Base-by-base conservation (phyloP, 768 basidiomycete species). In the Gloeopeniophorella convolvens region DNA sequence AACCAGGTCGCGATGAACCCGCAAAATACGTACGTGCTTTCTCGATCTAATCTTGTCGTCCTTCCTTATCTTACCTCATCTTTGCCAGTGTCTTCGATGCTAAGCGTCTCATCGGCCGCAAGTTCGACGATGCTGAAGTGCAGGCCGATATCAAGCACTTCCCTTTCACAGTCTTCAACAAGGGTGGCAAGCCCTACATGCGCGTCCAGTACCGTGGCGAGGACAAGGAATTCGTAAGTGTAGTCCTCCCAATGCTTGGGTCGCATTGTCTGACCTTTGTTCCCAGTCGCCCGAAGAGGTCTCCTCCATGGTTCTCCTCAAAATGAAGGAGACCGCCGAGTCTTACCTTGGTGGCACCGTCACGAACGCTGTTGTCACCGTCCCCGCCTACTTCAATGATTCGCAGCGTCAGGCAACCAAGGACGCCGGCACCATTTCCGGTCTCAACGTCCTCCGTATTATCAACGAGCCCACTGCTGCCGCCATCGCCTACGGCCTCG, bases 1-100 rank as follows among this genome's bases (percentile, higher is more conserved):
- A 97, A 97, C 72, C 92, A 94, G 63, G 89, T 90, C 70, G 93
- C 93, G 52, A 94, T 96, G 92, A 98, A 97, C 80, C 94, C 93
- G 49, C 78, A 83, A 71, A 91, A 95, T 73, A 89, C 87, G 81
- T 80, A 65, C 45, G 70, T 72, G 10, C 3, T 43, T 9, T 5
- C n/a, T n/a, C n/a, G n/a, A 32, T 39, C 5, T 20, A 7, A 40
- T 31, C 28, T 42, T 36, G 32, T 46, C 40, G 16, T 4, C 23
- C 26, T 65, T 66, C 60, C 62, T 65, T 56, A 50, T 7, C 23
- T 37, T 20, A 26, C 39, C 23, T 10, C 21, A 15, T 40, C 20
- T 27, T 48, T 49, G 46, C 3, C 62, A 89, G 89, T 61, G 93
- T 97, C 61, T 97, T 96, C 72, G 94, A 96, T 68, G 94, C 94